Base-by-base conservation (phyloP, 2,329 filamentous ascomycete genomes). In the Fonsecaea multimorphosa region DNA sequence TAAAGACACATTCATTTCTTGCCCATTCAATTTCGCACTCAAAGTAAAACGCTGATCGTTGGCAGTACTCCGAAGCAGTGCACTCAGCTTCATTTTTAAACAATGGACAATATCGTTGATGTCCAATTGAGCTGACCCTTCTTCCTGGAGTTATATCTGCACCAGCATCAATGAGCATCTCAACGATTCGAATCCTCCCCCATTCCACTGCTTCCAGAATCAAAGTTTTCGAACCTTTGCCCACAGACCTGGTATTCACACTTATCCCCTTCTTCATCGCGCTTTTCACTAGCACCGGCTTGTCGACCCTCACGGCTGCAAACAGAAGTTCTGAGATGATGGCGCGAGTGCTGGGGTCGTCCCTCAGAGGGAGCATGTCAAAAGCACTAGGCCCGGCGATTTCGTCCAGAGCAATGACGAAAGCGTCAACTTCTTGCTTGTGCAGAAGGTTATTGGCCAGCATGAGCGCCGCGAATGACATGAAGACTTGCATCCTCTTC, bases 401-500 rank as follows among this genome's bases (percentile, higher is more conserved):
- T 38, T 60, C 58, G 34, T 51, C 44, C 1, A 60, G 58, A 31
- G 14, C 22, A 11, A 38, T 24, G 24, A 60, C 29, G 14, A 60
- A 60, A 29, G 29, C 31, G 19, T 40, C 4, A 6, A 52, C 40
- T 29, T 27, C 12, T 27, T 24, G 0, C 11, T 0, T 1, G 1
- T 14, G n/a, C 29, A 60, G 44, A 16, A 52, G 16, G 27, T 38
- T 27, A 14, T 60, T 60, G 32, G 58, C 29, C 3, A 60, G 29
- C 58, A 60, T 14, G 16, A 60, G 58, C 6, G 46, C 46, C 44
- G 49, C 32, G n/a, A 60, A 60, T 38, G 58, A 60, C 3, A 29
- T 31, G 19, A 60, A 40, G 7, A 38, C 46, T 16, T 38, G 58
- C 58, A 60, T 60, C 31, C 58, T 60, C 58, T 6, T 60, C 22